A percentile compares a stretch with the other conserved stretches of the same genome.
phyloP scores from a whole-genome alignment of 2,329 filamentous ascomycete genomes.

The Fusarium multiceps region DNA sequence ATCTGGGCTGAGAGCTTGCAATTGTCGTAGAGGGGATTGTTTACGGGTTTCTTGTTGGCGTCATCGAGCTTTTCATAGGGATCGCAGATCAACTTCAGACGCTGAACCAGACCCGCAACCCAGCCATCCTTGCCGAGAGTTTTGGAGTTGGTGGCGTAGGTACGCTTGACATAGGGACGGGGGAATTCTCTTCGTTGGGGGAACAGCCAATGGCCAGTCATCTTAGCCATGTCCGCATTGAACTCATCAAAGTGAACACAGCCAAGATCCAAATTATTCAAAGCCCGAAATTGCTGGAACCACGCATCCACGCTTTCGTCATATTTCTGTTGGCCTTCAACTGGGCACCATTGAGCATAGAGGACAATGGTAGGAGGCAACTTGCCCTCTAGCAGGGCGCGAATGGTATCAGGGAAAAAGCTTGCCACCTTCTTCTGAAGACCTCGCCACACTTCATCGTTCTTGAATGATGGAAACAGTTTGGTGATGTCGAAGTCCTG shows the following conservation, averaged over 20 bases:
- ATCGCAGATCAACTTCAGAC: slow-evolving; percentile 37
- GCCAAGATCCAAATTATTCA: slow-evolving; percentile 46
- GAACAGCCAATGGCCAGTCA: slow-evolving; percentile 61
- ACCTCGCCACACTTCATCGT: slow-evolving; percentile 36
- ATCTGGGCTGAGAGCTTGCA: slow-evolving; percentile 60
- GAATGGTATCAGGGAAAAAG: slow-evolving; percentile 49
- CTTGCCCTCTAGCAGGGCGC: slow-evolving; percentile 49
- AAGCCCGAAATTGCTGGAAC: slow-evolving; percentile 54
- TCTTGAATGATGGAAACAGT: slow-evolving; percentile 51
- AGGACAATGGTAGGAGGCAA: slow-evolving; percentile 58
- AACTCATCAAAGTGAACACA: slow-evolving; percentile 46
- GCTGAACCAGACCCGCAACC: slow-evolving; percentile 45
- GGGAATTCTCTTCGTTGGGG: slow-evolving; percentile 59
- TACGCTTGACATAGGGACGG: slow-evolving; percentile 61
- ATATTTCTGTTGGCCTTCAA: slow-evolving; percentile 44
- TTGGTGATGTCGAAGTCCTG: slow-evolving; percentile 52
- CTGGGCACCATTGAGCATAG: slow-evolving; percentile 61
- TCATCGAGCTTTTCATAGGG: slow-evolving; percentile 17
- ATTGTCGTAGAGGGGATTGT: slow-evolving; percentile 42
- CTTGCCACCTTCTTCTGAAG: too few relatives aligned
- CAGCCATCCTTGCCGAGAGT: slow-evolving; percentile 55
- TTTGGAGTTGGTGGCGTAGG: slow-evolving; percentile 57
- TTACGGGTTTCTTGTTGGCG: not conserved
- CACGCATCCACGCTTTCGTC: slow-evolving; percentile 50
- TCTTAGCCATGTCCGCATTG: slow-evolving; percentile 57